Evolutionary conservation across 345 rosid genomes (phyloP).

Genomic region (Salix udensis): DNA sequence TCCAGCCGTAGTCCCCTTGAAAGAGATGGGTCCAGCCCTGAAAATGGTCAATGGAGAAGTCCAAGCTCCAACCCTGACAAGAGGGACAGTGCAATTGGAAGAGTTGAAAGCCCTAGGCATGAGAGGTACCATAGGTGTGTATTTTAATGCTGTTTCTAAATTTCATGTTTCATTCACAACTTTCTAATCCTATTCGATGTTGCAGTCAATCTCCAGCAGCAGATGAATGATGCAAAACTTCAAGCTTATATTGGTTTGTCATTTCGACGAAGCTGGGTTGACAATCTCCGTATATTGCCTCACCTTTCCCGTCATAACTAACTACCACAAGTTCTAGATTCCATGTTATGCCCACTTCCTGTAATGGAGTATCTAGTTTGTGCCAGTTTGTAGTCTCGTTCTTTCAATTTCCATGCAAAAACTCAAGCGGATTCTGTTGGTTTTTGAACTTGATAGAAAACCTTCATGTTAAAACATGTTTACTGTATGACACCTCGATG

Average conservation of each 20-base stretch:
- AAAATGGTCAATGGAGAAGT: slow-evolving; percentile 24
- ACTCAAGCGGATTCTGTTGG: not conserved
- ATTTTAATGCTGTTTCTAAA: not conserved
- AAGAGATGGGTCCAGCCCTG: slow-evolving; percentile 44
- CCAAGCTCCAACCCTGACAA: slow-evolving; percentile 21
- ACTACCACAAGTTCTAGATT: not conserved
- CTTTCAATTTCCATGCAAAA: not conserved
- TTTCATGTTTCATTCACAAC: not conserved
- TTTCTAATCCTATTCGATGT: not conserved
- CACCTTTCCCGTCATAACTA: not conserved
- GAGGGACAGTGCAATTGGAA: slow-evolving; percentile 34
- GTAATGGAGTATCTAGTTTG: slow-evolving; percentile 6
- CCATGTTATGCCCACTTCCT: not conserved
- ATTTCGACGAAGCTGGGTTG: not conserved
- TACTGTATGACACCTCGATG: not conserved
- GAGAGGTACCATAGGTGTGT: slow-evolving; percentile 44
- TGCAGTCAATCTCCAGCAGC: slow-evolving; percentile 42
- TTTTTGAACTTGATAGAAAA: not conserved
- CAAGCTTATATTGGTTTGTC: not conserved
- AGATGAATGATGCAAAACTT: slow-evolving; percentile 27
- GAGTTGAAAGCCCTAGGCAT: slow-evolving; percentile 56
- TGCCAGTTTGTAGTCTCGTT: slow-evolving; percentile 2
- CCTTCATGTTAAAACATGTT: not conserved
- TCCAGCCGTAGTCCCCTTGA: slow-evolving; percentile 44
- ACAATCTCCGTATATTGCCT: not conserved